Evolutionary conservation across 2,329 filamentous ascomycete species (phyloP), one percentile per base, ranked within the genome.

Genomic region (Epichloe elymi): DNA sequence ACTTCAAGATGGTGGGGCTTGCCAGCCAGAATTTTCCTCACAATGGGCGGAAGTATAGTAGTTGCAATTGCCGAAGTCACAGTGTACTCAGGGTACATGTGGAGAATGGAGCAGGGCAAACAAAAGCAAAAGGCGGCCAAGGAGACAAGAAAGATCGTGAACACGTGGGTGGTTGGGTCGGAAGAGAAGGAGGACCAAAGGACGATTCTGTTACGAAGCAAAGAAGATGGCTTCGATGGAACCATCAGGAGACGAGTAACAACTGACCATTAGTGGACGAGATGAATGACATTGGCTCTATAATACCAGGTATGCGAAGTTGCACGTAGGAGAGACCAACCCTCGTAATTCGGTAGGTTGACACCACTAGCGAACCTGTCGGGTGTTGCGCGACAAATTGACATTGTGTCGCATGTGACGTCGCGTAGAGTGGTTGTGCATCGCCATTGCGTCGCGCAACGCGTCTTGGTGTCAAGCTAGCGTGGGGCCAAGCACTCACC

Each of bases 51-150:
- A 1, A 83, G 82, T 54, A 68, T 83, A 1, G 61, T 86, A 0
- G 84, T 91, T 0, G 86, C 80, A 2, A 69, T 88, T 36, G 86
- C 86, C 0, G 87, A 93, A 64, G 84, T 91, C 1, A 82, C 78
- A 1, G 82, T 93, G 5, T 91, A 91, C 61, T 76, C 77, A 7
- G 84, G 82, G 4, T 93, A 89, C 61, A 73, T 88, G 43, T 80
- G 84, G 71, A 79, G 85, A 54, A 74, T 90, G 59, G 73, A 75
- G 1, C 76, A 88, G 57, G 83, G 83, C 1, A 86, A 83, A 63
- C 72, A 73, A 55, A 78, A 74, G 56, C 81, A 85, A 55, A 74
- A 71, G 52, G 74, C 72, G 51, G 70, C 74, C 41, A 75, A 74
- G 38, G 86, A 89, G 66, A 73, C 78, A 17, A 86, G 86, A 81